A percentile compares a stretch with the other conserved stretches of the same genome.
Evolutionary conservation across 164 flowering plant species (phyloP).

Genomic region (Nymphaea colorata): DNA sequence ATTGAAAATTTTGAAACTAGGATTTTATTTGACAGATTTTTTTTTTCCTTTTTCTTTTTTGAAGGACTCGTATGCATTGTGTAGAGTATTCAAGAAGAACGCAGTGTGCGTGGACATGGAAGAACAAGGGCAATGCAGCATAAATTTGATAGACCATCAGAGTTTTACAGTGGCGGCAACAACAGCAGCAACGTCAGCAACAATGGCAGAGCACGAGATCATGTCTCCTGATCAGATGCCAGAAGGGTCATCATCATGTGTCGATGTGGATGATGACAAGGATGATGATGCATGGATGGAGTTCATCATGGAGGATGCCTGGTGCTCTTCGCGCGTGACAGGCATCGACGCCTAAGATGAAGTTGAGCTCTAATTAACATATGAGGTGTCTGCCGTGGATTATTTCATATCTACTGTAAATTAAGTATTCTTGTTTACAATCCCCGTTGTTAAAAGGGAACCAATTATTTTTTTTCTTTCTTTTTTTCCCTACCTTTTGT

Average conservation of each 20-base stretch:
- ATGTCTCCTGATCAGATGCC: constrained; percentile 57
- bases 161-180: too few relatives aligned
- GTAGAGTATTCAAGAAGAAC: constrained; percentile 91
- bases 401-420: not conserved
- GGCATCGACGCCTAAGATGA: not conserved
- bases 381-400: too few relatives aligned
- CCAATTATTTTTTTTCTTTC: not conserved
- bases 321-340: constrained; percentile 36
- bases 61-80: constrained; percentile 75
- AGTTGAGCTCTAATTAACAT: too few relatives aligned
- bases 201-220: constrained; percentile 36
- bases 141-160: constrained; percentile 22
- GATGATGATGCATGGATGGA: constrained; percentile 97
- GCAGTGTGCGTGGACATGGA: constrained; percentile 50
- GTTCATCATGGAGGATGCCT: constrained; percentile 78
- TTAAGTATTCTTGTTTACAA: too few relatives aligned
- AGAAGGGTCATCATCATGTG: constrained; percentile 36
- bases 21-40: not conserved
- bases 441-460: not conserved
- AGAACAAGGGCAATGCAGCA: constrained; percentile 43
- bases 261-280: constrained; percentile 68
- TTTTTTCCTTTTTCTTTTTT: not conserved
- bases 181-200: constrained; percentile 10
- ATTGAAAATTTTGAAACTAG: not conserved
- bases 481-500: too few relatives aligned